phyloP scores from a whole-genome alignment of 164 flowering plant species.

The Vitis labrusca region DNA sequence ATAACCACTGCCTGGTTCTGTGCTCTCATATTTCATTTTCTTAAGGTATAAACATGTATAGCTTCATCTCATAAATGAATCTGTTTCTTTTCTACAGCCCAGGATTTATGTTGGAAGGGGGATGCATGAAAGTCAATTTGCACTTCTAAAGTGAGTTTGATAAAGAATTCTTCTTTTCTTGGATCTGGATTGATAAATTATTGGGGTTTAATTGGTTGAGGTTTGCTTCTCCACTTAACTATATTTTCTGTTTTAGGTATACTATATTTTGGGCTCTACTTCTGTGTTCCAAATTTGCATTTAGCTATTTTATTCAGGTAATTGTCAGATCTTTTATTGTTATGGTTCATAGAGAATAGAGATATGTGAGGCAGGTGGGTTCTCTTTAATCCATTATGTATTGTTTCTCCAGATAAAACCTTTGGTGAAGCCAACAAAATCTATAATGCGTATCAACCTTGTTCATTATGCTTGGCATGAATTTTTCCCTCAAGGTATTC shows the following conservation, averaged over 20 bases:
- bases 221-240: not conserved
- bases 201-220: not conserved
- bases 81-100: slow-evolving; percentile 56
- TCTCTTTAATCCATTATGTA: slow-evolving; percentile 3
- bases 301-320: slow-evolving; percentile 85
- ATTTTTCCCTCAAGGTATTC: slow-evolving; percentile 81
- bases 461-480: slow-evolving; percentile 88
- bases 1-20: too few species aligned
- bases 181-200: not conserved
- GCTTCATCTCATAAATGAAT: slow-evolving; percentile 8
- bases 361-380: not conserved
- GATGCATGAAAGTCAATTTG: slow-evolving; percentile 97
- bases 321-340: slow-evolving; percentile 3
- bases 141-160: slow-evolving; percentile 81
- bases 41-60: not conserved
- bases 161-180: not conserved
- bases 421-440: slow-evolving; percentile 83
- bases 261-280: slow-evolving; percentile 90
- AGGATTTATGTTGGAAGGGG: slow-evolving; percentile 95
- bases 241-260: slow-evolving; percentile 52
- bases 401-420: slow-evolving; percentile 67
- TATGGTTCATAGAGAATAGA: not conserved
- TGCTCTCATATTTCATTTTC: not conserved
- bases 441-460: slow-evolving; percentile 64
- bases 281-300: slow-evolving; percentile 64